Evolutionary conservation across 176 grass and related monocot genomes (phyloP).

Genomic region (Otatea glauca): DNA sequence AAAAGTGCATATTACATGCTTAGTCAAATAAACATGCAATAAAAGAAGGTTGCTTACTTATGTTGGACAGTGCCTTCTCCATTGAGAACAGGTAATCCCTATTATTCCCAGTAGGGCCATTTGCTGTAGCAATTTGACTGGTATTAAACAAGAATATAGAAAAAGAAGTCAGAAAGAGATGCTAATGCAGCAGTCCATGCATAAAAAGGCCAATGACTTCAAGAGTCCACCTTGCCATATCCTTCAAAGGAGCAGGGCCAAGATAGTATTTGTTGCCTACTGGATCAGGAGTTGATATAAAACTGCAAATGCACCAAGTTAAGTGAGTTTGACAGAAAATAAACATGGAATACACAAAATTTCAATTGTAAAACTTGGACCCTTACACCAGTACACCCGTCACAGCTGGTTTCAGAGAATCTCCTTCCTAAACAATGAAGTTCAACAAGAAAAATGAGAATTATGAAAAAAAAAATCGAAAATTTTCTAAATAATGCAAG

Average conservation of each 20-base stretch:
- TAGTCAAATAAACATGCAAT: constrained; percentile 13
- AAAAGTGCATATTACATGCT: background rate
- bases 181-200: background rate
- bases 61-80: constrained; percentile 86
- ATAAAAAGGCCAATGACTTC: background rate
- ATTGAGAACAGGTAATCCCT: constrained; percentile 95
- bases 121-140: constrained; percentile 96
- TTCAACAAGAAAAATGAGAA: constrained; percentile 21
- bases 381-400: constrained; percentile 76
- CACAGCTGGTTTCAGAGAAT: constrained; percentile 60
- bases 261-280: constrained; percentile 88
- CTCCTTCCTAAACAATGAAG: constrained; percentile 63
- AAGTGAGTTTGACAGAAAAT: constrained; percentile 30
- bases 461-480: background rate
- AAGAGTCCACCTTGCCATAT: constrained; percentile 77
- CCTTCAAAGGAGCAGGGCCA: constrained; percentile 77
- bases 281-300: constrained; percentile 77
- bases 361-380: background rate
- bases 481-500: background rate
- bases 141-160: constrained; percentile 17
- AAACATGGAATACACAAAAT: constrained; percentile 11
- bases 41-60: constrained; percentile 54
- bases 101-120: constrained; percentile 83
- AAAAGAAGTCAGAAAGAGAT: constrained; percentile 29
- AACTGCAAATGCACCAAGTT: constrained; percentile 46